Conservation (phyloP, 2,329 filamentous ascomycete genomes). For the Cordyceps cateniannulata region DNA sequence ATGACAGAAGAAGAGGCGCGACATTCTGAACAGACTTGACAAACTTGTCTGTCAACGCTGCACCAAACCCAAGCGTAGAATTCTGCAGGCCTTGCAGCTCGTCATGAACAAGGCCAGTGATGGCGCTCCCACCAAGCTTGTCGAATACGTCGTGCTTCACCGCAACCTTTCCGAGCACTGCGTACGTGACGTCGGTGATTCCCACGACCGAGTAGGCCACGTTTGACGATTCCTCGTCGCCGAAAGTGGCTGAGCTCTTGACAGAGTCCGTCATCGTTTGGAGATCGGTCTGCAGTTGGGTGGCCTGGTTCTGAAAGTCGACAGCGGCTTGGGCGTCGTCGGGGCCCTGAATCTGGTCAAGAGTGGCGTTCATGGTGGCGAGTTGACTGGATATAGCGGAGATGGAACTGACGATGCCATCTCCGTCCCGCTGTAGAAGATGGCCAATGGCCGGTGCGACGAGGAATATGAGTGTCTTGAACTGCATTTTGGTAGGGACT, state of each 20-base stretch:
- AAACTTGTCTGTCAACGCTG: background rate
- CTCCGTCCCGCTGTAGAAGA: background rate
- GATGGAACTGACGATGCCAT: background rate
- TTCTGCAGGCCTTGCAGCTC: background rate
- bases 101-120: background rate
- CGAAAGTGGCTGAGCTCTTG: background rate
- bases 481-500: background rate
- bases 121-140: background rate
- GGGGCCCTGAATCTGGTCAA: background rate
- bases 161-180: background rate
- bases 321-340: background rate
- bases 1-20: background rate
- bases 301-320: slow-evolving; percentile 6
- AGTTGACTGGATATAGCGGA: background rate
- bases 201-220: slow-evolving; percentile 5
- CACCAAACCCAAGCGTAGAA: background rate
- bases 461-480: background rate
- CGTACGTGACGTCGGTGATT: background rate
- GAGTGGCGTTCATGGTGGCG: background rate
- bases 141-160: slow-evolving; percentile 1
- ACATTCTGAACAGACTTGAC: background rate
- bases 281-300: background rate
- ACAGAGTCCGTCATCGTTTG: background rate
- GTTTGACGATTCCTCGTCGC: background rate
- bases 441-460: background rate